Evolutionary conservation across 805 yeast genomes (phyloP), one percentile per base, ranked within the genome.

Genomic region (Starmerella vitae): DNA sequence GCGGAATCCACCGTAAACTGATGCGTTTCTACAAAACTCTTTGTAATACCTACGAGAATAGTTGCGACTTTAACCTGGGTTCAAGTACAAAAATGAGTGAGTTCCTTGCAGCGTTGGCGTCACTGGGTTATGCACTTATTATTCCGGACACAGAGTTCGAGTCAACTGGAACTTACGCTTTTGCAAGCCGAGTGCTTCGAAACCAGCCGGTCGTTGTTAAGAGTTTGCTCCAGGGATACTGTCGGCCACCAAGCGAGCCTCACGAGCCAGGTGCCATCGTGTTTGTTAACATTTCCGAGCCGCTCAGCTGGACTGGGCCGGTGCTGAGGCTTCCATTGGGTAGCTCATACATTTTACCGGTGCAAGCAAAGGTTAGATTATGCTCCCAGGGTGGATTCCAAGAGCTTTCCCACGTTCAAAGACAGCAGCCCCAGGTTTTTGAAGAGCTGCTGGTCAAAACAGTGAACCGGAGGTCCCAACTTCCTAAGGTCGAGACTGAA

Each of bases 251-350:
- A 26, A 32, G 38, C 13, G 42, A 41, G 18, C 36, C 29, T 28
- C 19, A 27, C 17, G 39, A 37, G 17, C 39, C 64, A 20, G 81
- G 84, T 0, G 83, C 81, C 47, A 69, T 83, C 12, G 51, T 85
- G 20, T 78, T 83, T 13, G 59, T 86, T 4, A 76, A 82, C 50
- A 85, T 94, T 0, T 68, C 77, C 2, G 82, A 82, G 51, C 93
- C 95, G 0, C 70, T 86, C 59, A 73, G 81, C 35, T 88, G 97
- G 97, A 85, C 80, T 44, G 96, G 96, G 4, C 68, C 72, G 14
- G 75, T 79, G 34, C 34, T 10, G 7, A 20, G 10, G 8, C 15
- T 31, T 15, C 26, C 34, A 10, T 18, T 20, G 14, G 17, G 34
- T 27, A n/a, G n/a, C n/a, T n/a, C 30, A 20, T 32, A 35, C 10